phyloP scores from a whole-genome alignment of 768 basidiomycete genomes.

The Hebeloma cylindrosporum region DNA sequence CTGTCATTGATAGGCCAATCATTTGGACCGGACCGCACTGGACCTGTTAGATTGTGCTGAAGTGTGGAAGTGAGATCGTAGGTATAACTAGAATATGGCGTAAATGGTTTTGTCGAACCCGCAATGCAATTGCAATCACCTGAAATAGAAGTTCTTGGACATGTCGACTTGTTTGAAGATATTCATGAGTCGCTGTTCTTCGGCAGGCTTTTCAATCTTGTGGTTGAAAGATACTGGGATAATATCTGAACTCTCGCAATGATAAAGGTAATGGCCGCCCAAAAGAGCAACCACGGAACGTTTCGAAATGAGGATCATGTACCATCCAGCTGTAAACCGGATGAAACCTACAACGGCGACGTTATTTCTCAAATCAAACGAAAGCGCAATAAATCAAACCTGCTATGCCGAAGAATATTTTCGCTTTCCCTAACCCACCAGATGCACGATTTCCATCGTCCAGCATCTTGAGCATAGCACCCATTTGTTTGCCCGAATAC shows the following conservation, averaged over 20 bases:
- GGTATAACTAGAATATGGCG: constrained; percentile 64
- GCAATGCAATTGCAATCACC: constrained; percentile 42
- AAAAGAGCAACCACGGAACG: constrained; percentile 90
- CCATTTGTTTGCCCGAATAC: constrained; percentile 90
- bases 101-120: constrained; percentile 4
- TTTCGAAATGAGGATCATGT: constrained; percentile 88
- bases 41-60: constrained; percentile 82
- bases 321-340: constrained; percentile 93
- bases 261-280: constrained; percentile 95
- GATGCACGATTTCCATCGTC: constrained; percentile 91
- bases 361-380: no score
- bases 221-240: constrained; percentile 75
- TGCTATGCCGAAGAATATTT: constrained; percentile 79
- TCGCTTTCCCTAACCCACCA: constrained; percentile 82
- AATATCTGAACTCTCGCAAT: constrained; percentile 90
- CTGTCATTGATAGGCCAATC: constrained; percentile 79
- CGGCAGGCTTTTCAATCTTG: constrained; percentile 83
- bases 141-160: constrained; percentile 99
- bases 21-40: constrained; percentile 41
- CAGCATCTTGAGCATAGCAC: constrained; percentile 88
- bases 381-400: constrained; percentile 43
- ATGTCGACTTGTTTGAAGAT: constrained; percentile 97
- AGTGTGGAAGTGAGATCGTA: constrained; percentile 97
- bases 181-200: constrained; percentile 86
- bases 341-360: constrained; percentile 96